A percentile compares a stretch with the other conserved stretches of the same genome.
Evolutionary conservation across 257 asterid species (phyloP).

Genomic region (Penstemon newberryi): DNA sequence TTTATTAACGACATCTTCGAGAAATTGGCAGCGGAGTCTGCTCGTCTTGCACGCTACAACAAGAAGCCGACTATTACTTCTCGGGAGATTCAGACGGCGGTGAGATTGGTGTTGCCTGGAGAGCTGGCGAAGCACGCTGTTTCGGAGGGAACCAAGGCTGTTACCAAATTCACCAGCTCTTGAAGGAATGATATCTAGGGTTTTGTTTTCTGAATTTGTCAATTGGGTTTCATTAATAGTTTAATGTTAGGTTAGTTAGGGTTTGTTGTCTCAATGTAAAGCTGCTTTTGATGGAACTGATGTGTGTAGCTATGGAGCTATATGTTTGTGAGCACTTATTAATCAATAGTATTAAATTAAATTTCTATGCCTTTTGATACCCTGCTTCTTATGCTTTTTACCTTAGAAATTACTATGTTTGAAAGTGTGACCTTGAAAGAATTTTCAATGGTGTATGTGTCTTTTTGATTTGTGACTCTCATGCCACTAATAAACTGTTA

Average conservation of each 20-base stretch:
- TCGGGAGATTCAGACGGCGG: conserved; percentile 47
- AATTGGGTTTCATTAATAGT: not conserved
- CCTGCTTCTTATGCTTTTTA: too few species aligned
- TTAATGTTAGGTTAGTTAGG: too few species aligned
- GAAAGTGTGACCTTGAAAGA: too few species aligned
- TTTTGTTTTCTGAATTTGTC: not conserved
- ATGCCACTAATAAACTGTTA: too few species aligned
- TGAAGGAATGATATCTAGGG: not conserved
- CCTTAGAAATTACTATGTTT: too few species aligned
- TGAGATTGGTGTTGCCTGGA: conserved; percentile 43
- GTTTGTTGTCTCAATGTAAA: not conserved
- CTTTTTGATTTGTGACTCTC: too few species aligned
- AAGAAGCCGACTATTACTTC: conserved; percentile 53
- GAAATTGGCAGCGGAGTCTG: conserved; percentile 43
- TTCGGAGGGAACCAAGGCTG: conserved; percentile 50
- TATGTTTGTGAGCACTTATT: too few species aligned
- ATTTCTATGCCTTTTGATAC: too few species aligned
- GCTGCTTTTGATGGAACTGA: too few species aligned
- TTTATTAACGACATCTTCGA: conserved; percentile 48
- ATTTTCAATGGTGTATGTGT: too few species aligned
- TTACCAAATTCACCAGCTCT: conserved; percentile 50
- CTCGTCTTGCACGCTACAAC: conserved; percentile 39
- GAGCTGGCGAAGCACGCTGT: conserved; percentile 51
- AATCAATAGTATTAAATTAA: too few species aligned
- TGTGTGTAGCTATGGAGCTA: too few species aligned